phyloP scores from a whole-genome alignment of 2,329 filamentous ascomycete species.

The Sordariomycetes sp. region DNA sequence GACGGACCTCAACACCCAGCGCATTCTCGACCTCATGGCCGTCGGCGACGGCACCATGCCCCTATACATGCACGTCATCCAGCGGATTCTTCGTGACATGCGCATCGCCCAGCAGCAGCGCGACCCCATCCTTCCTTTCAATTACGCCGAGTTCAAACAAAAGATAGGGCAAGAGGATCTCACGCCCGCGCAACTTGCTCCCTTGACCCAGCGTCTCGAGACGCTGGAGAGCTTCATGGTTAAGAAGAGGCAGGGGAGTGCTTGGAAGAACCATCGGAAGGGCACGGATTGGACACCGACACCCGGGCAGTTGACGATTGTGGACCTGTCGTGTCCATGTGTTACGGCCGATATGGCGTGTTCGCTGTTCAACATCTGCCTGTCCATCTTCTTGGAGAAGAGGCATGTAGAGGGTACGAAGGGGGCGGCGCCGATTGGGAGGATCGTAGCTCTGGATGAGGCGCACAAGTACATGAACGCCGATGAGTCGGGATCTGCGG shows the following conservation, averaged over 20 bases:
- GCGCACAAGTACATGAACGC: slow-evolving; percentile 64
- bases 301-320: slow-evolving; percentile 21
- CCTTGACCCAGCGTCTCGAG: slow-evolving; percentile 46
- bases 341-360: slow-evolving; percentile 55
- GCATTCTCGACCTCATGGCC: slow-evolving; percentile 49
- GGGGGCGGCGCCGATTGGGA: slow-evolving; percentile 23
- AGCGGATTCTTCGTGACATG: slow-evolving; percentile 42
- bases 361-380: slow-evolving; percentile 57
- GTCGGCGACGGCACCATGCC: slow-evolving; percentile 31
- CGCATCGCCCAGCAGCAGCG: slow-evolving; percentile 26
- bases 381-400: slow-evolving; percentile 51
- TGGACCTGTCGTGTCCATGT: slow-evolving; percentile 64
- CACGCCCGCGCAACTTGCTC: slow-evolving; percentile 31
- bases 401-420: slow-evolving; percentile 8
- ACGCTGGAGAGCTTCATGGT: slow-evolving; percentile 52
- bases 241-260: background rate
- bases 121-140: slow-evolving; percentile 20
- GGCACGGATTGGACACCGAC: slow-evolving; percentile 8
- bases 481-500: slow-evolving; percentile 30
- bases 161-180: slow-evolving; percentile 21
- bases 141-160: slow-evolving; percentile 33
- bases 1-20: slow-evolving; percentile 37
- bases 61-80: slow-evolving; percentile 43
- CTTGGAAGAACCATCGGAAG: background rate
- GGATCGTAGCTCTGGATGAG: slow-evolving; percentile 60